phyloP scores from a whole-genome alignment of 176 grass and related monocot genomes.

The Phragmites australis region DNA sequence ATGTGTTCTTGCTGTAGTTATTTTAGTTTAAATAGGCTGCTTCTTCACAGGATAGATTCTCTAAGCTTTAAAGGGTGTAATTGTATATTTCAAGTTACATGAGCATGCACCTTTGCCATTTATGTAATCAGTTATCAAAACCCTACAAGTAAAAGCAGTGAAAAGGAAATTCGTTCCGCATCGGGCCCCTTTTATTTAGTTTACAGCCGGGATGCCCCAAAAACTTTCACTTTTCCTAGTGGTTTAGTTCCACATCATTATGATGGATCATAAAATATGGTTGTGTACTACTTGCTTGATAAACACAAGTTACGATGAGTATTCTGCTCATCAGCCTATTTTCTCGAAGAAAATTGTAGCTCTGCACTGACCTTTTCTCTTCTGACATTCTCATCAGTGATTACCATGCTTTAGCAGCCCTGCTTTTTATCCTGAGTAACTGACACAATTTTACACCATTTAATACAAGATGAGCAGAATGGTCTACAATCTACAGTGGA shows the following conservation, averaged over 20 bases:
- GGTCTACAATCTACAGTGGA: background rate
- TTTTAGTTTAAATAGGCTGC: constrained; percentile 39
- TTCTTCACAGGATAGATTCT: constrained; percentile 55
- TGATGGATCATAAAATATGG: constrained; percentile 46
- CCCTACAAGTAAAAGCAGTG: constrained; percentile 40
- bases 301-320: constrained; percentile 34
- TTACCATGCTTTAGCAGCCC: constrained; percentile 24
- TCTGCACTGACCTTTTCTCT: constrained; percentile 23
- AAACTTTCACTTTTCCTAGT: constrained; percentile 45
- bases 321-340: constrained; percentile 25
- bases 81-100: constrained; percentile 48
- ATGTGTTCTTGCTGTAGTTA: constrained; percentile 41
- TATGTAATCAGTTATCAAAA: constrained; percentile 46
- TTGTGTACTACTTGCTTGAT: constrained; percentile 29
- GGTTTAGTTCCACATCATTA: constrained; percentile 43
- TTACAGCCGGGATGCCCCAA: constrained; percentile 34
- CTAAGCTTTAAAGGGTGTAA: constrained; percentile 40
- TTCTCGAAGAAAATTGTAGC: constrained; percentile 27
- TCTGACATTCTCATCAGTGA: constrained; percentile 15
- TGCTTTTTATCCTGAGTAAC: constrained; percentile 15
- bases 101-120: constrained; percentile 46
- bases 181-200: constrained; percentile 32
- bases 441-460: background rate
- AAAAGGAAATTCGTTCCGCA: constrained; percentile 32
- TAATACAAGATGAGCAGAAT: constrained; percentile 18